These are phyloP conservation scores for Sphaerosporella brunnea DNA, from an alignment of 495 filamentous ascomycete genomes.

Conservation along the genomic window DNA sequence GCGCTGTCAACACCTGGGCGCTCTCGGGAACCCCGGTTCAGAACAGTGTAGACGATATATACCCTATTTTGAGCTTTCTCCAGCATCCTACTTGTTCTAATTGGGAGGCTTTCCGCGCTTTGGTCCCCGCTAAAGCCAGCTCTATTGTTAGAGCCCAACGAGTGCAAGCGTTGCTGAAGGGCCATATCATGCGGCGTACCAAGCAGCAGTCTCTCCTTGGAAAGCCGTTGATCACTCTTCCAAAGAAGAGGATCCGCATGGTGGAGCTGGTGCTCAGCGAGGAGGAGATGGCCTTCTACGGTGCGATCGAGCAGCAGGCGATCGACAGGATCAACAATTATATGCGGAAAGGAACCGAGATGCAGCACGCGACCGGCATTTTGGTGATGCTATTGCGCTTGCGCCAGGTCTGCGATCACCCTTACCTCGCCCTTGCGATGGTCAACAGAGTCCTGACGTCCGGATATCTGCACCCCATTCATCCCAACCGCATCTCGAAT, in stretches of 20 bases:
- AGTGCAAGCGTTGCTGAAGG: slow-evolving; percentile 11
- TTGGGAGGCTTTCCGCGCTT: background rate
- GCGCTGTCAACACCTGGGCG: slow-evolving; percentile 19
- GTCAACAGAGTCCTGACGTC: no score
- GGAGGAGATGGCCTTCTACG: slow-evolving; percentile 14
- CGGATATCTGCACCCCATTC: no score
- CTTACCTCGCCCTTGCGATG: slow-evolving; percentile 18
- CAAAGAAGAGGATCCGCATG: slow-evolving; percentile 13
- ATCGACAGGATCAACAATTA: slow-evolving; percentile 13
- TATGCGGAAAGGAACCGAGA: slow-evolving; percentile 8
- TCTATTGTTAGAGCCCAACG: slow-evolving; percentile 6
- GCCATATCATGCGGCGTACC: slow-evolving; percentile 20
- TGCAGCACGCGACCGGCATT: slow-evolving; percentile 10
- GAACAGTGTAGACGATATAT: slow-evolving; percentile 19
- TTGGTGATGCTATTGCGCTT: slow-evolving; percentile 19
- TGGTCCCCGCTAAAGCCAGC: background rate
- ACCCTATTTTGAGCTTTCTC: slow-evolving; percentile 12
- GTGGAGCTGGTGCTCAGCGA: slow-evolving; percentile 12
- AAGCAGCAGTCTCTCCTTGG: slow-evolving; percentile 22
- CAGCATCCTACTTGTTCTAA: slow-evolving; percentile 7
- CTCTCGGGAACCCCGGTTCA: slow-evolving; percentile 28
- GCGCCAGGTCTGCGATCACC: slow-evolving; percentile 22
- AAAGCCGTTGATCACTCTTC: slow-evolving; percentile 13
- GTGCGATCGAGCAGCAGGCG: background rate
- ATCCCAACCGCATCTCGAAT: no score